Conservation (phyloP, 164 flowering plant species). For the Sextonia rubra region DNA sequence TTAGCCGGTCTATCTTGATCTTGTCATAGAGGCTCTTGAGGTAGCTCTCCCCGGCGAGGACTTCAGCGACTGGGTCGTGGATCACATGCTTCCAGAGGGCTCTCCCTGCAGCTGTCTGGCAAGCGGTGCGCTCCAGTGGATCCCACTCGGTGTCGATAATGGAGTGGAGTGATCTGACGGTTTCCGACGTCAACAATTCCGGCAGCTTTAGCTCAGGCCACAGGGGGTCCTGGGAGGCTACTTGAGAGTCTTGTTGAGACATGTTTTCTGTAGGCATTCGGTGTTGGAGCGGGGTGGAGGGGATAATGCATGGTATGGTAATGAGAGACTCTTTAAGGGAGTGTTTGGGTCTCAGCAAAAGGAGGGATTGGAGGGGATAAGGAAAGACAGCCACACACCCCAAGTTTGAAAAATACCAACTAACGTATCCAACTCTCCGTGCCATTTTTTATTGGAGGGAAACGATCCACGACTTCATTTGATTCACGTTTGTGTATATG, state of each 20-base stretch:
- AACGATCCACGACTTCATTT: conserved; percentile 39
- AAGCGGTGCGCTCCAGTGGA: conserved; percentile 53
- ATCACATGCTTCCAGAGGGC: conserved; percentile 88
- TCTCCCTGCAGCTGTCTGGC: conserved; percentile 91
- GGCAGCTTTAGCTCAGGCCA: conserved; percentile 64
- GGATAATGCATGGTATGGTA: conserved; percentile 12
- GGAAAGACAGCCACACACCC: conserved; percentile 88
- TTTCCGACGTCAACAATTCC: conserved; percentile 32
- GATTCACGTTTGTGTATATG: background rate
- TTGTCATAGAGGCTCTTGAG: conserved; percentile 64
- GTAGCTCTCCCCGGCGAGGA: conserved; percentile 77
- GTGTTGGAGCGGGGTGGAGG: conserved; percentile 15
- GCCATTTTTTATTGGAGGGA: conserved; percentile 8
- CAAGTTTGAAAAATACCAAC: conserved; percentile 31
- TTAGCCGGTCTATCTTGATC: conserved; percentile 63
- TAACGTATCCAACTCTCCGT: conserved; percentile 28
- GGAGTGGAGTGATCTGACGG: conserved; percentile 48
- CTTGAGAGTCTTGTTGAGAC: conserved; percentile 35
- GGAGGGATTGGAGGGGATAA: conserved; percentile 42
- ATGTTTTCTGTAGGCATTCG: conserved; percentile 17
- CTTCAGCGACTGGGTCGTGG: conserved; percentile 69
- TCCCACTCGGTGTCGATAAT: conserved; percentile 72
- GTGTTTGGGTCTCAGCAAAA: background rate
- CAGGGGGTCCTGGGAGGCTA: conserved; percentile 18
- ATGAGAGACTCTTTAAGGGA: background rate